A percentile compares a stretch with the other conserved stretches of the same genome.
These are phyloP conservation scores for Syzygium malaccense DNA, from an alignment of 441 rosid genomes.

Conservation along the genomic window DNA sequence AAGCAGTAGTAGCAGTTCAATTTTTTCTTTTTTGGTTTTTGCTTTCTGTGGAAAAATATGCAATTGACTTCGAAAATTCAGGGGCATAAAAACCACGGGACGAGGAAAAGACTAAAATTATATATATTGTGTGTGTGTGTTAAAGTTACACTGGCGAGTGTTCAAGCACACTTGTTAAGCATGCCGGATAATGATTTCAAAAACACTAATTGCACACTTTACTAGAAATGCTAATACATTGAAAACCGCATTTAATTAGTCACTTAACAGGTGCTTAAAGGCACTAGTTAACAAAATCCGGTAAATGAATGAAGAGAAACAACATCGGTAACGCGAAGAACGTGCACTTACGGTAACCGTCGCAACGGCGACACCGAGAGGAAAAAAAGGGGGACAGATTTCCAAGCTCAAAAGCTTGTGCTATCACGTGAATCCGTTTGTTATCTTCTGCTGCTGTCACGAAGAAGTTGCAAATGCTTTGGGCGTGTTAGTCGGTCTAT, in stretches of 20 bases:
- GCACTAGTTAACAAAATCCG: not conserved
- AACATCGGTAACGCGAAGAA: not conserved
- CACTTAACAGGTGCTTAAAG: not conserved
- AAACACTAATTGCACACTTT: not conserved
- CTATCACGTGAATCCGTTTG: not conserved
- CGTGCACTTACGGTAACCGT: not conserved
- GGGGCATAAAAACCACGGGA: not conserved
- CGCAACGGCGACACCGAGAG: not conserved
- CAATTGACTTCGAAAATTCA: not conserved
- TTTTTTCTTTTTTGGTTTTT: not conserved
- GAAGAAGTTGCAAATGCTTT: not conserved
- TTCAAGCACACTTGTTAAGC: not conserved
- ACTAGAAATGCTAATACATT: not conserved
- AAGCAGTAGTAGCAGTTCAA: not conserved
- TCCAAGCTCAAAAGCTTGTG: not conserved
- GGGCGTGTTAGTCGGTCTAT: not conserved
- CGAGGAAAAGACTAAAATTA: not conserved
- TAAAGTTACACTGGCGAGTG: not conserved
- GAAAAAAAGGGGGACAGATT: not conserved
- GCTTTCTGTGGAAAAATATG: not conserved
- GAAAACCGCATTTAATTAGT: not conserved
- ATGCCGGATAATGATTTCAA: not conserved
- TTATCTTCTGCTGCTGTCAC: not conserved
- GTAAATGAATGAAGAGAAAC: not conserved
- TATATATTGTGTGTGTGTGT: not conserved